Conservation (phyloP, 2,329 filamentous ascomycete species). For the Pseudopithomyces maydicus region DNA sequence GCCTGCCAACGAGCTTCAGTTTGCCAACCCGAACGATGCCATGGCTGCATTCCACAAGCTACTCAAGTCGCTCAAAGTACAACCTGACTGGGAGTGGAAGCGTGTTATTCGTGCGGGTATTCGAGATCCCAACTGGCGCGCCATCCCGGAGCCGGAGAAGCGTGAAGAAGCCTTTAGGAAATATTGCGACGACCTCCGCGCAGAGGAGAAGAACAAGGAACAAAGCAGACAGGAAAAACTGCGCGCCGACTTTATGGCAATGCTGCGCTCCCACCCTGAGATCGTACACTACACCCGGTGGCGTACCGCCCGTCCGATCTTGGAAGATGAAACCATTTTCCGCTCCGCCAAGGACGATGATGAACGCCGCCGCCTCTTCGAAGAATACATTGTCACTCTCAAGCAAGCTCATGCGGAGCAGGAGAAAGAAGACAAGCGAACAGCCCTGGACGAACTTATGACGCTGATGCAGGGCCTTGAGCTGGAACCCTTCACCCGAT, state of each 20-base stretch:
- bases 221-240: conserved; percentile 92
- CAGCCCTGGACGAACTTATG: conserved; percentile 82
- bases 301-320: conserved; percentile 93
- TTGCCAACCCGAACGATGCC: conserved; percentile 73
- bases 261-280: conserved; percentile 95
- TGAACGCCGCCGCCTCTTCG: conserved; percentile 87
- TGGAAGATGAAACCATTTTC: conserved; percentile 95
- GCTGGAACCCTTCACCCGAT: conserved; percentile 90
- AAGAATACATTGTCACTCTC: conserved; percentile 87
- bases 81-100: conserved; percentile 92
- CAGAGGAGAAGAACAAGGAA: conserved; percentile 92
- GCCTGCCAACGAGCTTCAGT: conserved; percentile 59
- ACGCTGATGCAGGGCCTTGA: conserved; percentile 78
- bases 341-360: conserved; percentile 85
- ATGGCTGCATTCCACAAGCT: conserved; percentile 93
- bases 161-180: conserved; percentile 92
- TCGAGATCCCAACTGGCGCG: conserved; percentile 89
- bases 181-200: conserved; percentile 86
- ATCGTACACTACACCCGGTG: conserved; percentile 97
- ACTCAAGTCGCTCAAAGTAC: conserved; percentile 80
- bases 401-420: conserved; percentile 80
- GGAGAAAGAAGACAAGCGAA: conserved; percentile 73
- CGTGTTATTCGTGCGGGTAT: conserved; percentile 84
- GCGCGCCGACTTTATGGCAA: conserved; percentile 89
- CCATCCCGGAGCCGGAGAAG: conserved; percentile 90